Percentiles rank a stretch among this genome's conserved stretches.
Evolutionary conservation across 1,139 yeast genomes (phyloP).

Genomic region (Kluyveromyces sp.): DNA sequence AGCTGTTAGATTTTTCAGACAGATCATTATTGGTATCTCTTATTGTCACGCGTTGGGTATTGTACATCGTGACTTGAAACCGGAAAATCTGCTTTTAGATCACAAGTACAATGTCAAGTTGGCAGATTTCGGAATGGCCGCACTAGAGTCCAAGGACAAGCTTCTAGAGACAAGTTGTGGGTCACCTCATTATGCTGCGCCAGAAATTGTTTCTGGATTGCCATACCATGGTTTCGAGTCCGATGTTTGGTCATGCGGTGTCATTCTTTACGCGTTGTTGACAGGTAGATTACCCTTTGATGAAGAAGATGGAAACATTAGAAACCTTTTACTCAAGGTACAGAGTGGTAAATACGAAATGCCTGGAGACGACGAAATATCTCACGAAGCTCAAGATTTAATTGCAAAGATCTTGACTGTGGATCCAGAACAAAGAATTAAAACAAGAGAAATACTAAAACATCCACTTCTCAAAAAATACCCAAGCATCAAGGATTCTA

Average conservation of each 20-base stretch:
- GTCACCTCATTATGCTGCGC: constrained; percentile 97
- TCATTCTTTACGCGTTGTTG: constrained; percentile 81
- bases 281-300: constrained; percentile 97
- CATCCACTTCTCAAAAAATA: constrained; percentile 72
- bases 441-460: constrained; percentile 63
- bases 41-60: constrained; percentile 93
- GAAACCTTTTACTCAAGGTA: constrained; percentile 77
- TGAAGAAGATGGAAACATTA: constrained; percentile 72
- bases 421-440: constrained; percentile 68
- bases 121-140: constrained; percentile 99
- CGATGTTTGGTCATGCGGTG: constrained; percentile 98
- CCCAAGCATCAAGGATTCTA: constrained; percentile 33
- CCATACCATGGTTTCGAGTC: constrained; percentile 95
- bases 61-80: constrained; percentile 92
- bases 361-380: constrained; percentile 66
- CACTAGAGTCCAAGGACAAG: constrained; percentile 78
- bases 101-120: constrained; percentile 83
- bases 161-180: constrained; percentile 94
- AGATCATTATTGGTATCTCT: constrained; percentile 83
- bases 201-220: constrained; percentile 92
- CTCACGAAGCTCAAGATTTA: constrained; percentile 62
- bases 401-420: constrained; percentile 66
- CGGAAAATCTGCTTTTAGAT: constrained; percentile 85
- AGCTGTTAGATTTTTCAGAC: constrained; percentile 85
- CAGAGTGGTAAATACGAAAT: constrained; percentile 81